Conservation (phyloP, 805 yeast species). For the Torulaspora delbrueckii region DNA sequence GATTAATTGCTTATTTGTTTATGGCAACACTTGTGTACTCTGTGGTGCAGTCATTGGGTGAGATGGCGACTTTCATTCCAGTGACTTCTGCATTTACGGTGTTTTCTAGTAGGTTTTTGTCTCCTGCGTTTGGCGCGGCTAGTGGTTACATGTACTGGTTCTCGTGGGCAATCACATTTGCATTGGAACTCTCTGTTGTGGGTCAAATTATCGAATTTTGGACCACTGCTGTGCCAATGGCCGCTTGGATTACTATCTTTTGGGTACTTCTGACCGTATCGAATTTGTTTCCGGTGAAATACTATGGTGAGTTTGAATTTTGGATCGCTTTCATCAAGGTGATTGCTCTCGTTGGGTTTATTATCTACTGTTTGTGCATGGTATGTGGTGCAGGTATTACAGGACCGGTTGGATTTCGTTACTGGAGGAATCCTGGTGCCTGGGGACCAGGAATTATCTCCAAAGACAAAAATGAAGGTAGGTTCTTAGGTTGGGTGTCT, state of each 20-base stretch:
- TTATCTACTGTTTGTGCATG: constrained; percentile 61
- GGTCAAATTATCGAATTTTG: constrained; percentile 62
- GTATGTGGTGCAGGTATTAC: constrained; percentile 68
- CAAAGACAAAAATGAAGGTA: constrained; percentile 44
- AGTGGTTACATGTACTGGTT: constrained; percentile 73
- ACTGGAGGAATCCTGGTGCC: constrained; percentile 77
- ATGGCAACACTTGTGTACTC: constrained; percentile 62
- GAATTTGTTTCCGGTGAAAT: constrained; percentile 63
- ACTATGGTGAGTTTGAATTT: constrained; percentile 71
- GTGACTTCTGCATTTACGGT: constrained; percentile 63
- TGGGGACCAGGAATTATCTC: constrained; percentile 64
- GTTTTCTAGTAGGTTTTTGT: constrained; percentile 61
- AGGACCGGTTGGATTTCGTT: constrained; percentile 73
- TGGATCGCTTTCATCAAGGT: constrained; percentile 69
- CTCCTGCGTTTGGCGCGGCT: constrained; percentile 69
- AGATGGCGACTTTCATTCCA: constrained; percentile 76
- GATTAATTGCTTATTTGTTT: constrained; percentile 59
- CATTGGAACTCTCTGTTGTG: constrained; percentile 65
- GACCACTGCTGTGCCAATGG: constrained; percentile 65
- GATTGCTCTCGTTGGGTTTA: constrained; percentile 64
- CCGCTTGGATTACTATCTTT: constrained; percentile 68
- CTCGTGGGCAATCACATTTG: constrained; percentile 72
- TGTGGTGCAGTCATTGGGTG: constrained; percentile 70
- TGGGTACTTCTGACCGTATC: constrained; percentile 49
- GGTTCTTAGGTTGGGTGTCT: constrained; percentile 65